Evolutionary conservation across 129 eudicot genomes (phyloP).

Genomic region (Centella asiatica): DNA sequence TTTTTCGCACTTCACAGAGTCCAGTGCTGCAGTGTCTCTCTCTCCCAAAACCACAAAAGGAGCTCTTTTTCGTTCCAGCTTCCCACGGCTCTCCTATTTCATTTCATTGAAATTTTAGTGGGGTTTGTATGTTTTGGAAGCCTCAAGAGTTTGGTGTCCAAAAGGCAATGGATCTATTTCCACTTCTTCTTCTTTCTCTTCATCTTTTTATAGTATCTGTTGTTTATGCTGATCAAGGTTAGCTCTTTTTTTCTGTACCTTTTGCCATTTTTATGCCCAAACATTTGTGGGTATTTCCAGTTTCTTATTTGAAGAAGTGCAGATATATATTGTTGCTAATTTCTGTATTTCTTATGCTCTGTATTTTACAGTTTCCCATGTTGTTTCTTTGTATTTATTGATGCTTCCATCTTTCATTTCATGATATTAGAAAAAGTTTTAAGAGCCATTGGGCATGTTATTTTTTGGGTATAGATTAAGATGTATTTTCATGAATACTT

Average conservation of each 20-base stretch:
- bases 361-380: background rate
- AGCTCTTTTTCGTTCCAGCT: no score
- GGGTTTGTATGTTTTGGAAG: conserved; percentile 8
- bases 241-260: conserved; percentile 4
- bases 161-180: conserved; percentile 20
- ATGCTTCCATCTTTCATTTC: background rate
- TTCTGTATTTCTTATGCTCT: no score
- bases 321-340: background rate
- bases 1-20: no score
- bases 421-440: background rate
- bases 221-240: conserved; percentile 46
- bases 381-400: background rate
- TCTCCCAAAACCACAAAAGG: no score
- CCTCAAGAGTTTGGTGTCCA: conserved; percentile 11
- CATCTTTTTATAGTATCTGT: conserved; percentile 20
- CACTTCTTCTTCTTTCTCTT: conserved; percentile 26
- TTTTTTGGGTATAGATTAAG: background rate
- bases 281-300: no score
- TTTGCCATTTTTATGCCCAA: background rate
- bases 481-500: background rate
- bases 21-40: no score
- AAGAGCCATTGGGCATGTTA: conserved; percentile 8
- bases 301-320: background rate
- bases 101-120: conserved; percentile 7
- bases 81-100: no score